Conservation (phyloP, 306 rosid species). For the Cicer pinnatifidum region DNA sequence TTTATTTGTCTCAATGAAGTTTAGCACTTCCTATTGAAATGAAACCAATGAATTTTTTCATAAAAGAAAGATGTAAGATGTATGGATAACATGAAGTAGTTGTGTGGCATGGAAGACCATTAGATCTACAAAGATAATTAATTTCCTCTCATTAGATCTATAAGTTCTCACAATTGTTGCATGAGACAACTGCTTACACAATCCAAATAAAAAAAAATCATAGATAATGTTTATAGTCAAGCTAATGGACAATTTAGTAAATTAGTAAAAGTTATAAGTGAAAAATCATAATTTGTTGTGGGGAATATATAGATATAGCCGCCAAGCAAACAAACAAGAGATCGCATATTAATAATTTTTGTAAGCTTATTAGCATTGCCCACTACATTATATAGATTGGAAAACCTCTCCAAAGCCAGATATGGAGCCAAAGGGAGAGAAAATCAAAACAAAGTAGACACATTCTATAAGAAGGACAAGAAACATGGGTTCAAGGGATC, state of each 20-base stretch:
- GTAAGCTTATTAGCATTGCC: constrained; percentile 20
- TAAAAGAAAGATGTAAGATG: too few relatives aligned
- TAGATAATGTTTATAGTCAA: constrained; percentile 2
- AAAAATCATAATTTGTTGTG: constrained; percentile 41
- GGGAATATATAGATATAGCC: constrained; percentile 43
- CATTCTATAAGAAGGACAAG: constrained; percentile 40
- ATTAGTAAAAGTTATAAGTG: neutral
- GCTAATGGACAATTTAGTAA: constrained; percentile 46
- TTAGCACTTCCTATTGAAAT: too few relatives aligned
- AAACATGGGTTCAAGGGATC: constrained; percentile 40
- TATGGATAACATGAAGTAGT: too few relatives aligned
- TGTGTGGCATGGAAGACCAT: too few relatives aligned
- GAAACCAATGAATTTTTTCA: too few relatives aligned
- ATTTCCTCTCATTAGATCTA: too few relatives aligned
- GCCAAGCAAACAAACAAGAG: constrained; percentile 51
- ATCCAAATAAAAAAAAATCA: too few relatives aligned
- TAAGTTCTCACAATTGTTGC: too few relatives aligned
- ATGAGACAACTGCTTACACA: too few relatives aligned
- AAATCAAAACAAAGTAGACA: constrained; percentile 36
- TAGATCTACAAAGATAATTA: too few relatives aligned
- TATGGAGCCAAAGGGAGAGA: constrained; percentile 21
- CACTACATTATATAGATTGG: constrained; percentile 28
- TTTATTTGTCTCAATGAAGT: too few relatives aligned
- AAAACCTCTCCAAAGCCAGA: constrained; percentile 27
- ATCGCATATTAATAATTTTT: neutral